Evolutionary conservation across 176 grass and related monocot genomes (phyloP), one percentile per base, ranked within the genome.

Genomic region (Rhynchospora tenuis): DNA sequence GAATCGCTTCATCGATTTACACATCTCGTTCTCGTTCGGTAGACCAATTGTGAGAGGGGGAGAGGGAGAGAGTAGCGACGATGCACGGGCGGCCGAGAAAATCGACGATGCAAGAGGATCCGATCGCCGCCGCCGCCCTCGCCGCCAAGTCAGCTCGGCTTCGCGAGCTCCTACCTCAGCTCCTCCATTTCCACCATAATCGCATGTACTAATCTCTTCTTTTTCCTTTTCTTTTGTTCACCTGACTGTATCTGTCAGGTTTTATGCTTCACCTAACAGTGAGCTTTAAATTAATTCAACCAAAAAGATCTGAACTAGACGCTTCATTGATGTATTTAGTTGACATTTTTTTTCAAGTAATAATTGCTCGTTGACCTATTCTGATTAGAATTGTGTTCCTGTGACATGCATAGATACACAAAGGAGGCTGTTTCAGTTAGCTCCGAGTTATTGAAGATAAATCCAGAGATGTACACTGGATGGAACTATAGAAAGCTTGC

Each of bases 401-500:
- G 46, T 27, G 71, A 27, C 63, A 29, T 42, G n/a, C n/a, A n/a
- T n/a, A 98, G 95, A 76, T 95, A 91, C 86, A 94, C 90, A 16
- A 90, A 91, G 52, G 95, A 95, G 79, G 95, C 95, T 2, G 59
- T 98, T 23, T 83, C 84, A 15, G 61, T 90, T 29, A 91, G 90
- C 86, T 93, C 91, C 17, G 95, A 95, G 86, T 88, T 98, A 60
- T 87, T 98, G 4, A 92, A 91, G 87, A 87, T 98, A 64, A 98
- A 98, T 51, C 95, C 95, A 43, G 95, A 98, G 60, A 63, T 92
- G 15, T 93, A 93, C 82, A 95, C 89, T 1, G 89, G 85, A 6
- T 95, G 95, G 95, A 98, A 98, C 86, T 94, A 94, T 64, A 80
- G 95, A 50, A 98, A 98, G 86, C 92, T 94, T 46, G 87, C 95